Percentiles rank a stretch among this genome's conserved stretches.
phyloP scores from a whole-genome alignment of 2,329 filamentous ascomycete genomes.

The Periconia macrospinosa region DNA sequence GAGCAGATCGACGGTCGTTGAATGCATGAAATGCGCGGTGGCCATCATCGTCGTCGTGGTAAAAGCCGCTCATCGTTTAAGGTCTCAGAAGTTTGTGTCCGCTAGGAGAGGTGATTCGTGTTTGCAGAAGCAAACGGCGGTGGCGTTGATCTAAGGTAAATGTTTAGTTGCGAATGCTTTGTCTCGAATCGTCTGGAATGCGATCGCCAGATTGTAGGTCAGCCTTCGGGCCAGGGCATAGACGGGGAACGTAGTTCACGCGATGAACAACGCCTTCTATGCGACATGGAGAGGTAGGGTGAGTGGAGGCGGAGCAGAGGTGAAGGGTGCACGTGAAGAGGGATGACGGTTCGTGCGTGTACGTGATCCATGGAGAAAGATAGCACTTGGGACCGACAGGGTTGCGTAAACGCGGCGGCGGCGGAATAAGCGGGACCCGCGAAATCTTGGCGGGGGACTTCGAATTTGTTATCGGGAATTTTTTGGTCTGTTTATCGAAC shows the following conservation, averaged over 20 bases:
- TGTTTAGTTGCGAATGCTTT: background rate
- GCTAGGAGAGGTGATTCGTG: background rate
- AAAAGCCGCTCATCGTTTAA: constrained; percentile 3
- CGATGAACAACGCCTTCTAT: constrained; percentile 24
- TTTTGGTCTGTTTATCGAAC: background rate
- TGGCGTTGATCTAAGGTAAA: background rate
- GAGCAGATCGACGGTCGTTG: constrained; percentile 6
- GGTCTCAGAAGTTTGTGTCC: background rate
- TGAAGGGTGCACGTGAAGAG: constrained; percentile 9
- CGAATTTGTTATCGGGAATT: constrained; percentile 1
- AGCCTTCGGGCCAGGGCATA: constrained; percentile 39
- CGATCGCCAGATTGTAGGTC: constrained; percentile 11
- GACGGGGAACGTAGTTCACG: constrained; percentile 32
- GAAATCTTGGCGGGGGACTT: constrained; percentile 7
- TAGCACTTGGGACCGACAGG: background rate
- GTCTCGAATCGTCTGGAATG: background rate
- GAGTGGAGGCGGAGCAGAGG: constrained; percentile 11
- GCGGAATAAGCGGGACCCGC: background rate
- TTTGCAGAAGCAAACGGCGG: background rate
- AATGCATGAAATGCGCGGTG: constrained; percentile 7
- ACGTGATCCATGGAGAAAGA: background rate
- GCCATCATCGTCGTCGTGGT: constrained; percentile 2
- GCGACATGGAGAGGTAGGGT: constrained; percentile 36
- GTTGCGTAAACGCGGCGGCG: background rate
- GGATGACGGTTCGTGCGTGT: constrained; percentile 14